Percentiles rank a stretch among this genome's conserved stretches.
Evolutionary conservation across 441 rosid species (phyloP).

Genomic region (Populus hybrid): DNA sequence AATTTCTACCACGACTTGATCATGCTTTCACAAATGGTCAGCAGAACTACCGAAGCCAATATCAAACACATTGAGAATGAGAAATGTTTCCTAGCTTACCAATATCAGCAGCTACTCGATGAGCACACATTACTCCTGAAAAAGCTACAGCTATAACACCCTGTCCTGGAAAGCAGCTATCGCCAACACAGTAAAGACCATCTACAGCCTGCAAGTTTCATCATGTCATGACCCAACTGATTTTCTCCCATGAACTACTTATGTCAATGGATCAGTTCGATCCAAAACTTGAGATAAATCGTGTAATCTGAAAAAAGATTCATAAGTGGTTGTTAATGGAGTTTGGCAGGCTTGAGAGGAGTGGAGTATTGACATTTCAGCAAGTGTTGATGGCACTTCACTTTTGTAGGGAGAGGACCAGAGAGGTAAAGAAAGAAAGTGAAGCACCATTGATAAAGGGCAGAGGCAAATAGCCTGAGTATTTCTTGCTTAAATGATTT

Average conservation of each 20-base stretch:
- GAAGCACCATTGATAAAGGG: background rate
- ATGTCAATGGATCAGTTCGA: no score
- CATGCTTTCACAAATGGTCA: constrained; percentile 7
- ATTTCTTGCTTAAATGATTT: background rate
- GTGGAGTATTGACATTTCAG: background rate
- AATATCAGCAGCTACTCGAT: constrained; percentile 96
- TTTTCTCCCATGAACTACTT: no score
- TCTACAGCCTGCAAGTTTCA: constrained; percentile 57
- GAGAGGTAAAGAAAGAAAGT: background rate
- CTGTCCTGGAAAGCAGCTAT: constrained; percentile 98
- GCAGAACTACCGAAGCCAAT: constrained; percentile 9
- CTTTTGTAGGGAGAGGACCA: background rate
- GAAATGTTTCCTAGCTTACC: constrained; percentile 45
- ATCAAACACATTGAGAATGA: background rate
- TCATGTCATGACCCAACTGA: constrained; percentile 3
- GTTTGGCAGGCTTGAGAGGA: constrained; percentile 11
- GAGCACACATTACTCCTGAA: constrained; percentile 96
- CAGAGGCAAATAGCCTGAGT: background rate
- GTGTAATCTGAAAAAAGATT: no score
- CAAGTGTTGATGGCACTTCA: background rate
- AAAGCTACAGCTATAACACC: constrained; percentile 97
- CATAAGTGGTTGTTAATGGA: no score
- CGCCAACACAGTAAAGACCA: constrained; percentile 91
- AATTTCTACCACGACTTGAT: background rate
- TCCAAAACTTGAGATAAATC: no score